Evolutionary conservation across 2,329 filamentous ascomycete genomes (phyloP), one percentile per base, ranked within the genome.

Genomic region (Arthrinium phaeospermum): DNA sequence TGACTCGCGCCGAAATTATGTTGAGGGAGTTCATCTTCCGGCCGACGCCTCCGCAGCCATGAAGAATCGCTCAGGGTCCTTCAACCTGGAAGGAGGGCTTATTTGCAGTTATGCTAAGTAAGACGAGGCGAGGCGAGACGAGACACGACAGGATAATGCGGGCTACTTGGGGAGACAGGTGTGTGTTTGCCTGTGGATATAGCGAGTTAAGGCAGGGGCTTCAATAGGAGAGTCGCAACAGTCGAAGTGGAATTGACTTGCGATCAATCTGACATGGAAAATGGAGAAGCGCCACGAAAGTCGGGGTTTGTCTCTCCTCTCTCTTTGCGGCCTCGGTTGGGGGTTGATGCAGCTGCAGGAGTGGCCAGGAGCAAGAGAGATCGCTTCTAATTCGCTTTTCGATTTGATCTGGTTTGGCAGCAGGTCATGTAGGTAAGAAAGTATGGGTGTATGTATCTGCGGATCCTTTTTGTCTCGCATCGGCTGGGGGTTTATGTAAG

Each of bases 1-100:
- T 91, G 82, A 95, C 93, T 85, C 93, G 92, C 82, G 94, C 91
- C 80, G 94, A 96, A 82, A 98, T 91, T 83, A 98, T 94, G 86
- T 96, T 97, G 87, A 98, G 88, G 79, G 95, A 97, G 91, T 98
- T 98, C 96, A 98, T 98, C 85, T 89, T 93, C 87, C 84, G 83
- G 78, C 80, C 78, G 78, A 82, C 82, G 79, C 82, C 46, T 70
- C 68, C 46, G 68, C 68, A 57, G 68, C 68, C 68, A 70, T 70
- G 68, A 70, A 70, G 68, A 57, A 44, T 70, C 57, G 57, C 57
- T 64, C 57, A 41, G 12, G 57, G 57, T 64, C 57, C 57, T 64
- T 64, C 57, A 64, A 41, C 34, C 34, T 64, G 34, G 57, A 64
- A 64, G 57, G 57, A 37, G 34, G 53, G 30, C 3, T n/a, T 64